These are phyloP conservation scores for Fusarium sp. DNA, from an alignment of 2,329 filamentous ascomycete genomes.

Conservation along the genomic window DNA sequence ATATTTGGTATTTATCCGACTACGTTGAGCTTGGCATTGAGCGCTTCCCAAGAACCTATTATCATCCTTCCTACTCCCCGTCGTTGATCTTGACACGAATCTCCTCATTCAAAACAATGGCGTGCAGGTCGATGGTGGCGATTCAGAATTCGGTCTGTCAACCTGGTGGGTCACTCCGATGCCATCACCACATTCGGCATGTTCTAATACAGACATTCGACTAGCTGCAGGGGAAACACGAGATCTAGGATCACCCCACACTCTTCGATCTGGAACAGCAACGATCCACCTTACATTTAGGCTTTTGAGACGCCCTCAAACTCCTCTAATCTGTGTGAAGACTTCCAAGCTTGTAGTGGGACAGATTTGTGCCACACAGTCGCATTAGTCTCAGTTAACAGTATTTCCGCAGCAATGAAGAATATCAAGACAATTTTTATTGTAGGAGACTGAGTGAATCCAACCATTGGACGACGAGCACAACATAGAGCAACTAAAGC, in stretches of 20 bases:
- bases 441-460: background rate
- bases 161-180: slow-evolving; percentile 22
- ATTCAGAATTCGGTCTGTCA: slow-evolving; percentile 9
- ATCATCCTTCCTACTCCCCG: slow-evolving; percentile 12
- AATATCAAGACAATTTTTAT: background rate
- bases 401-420: background rate
- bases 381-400: background rate
- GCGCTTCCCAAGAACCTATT: slow-evolving; percentile 10
- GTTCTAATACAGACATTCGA: slow-evolving; percentile 36
- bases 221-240: slow-evolving; percentile 36
- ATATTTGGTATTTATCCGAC: background rate
- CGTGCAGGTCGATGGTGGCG: background rate
- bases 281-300: slow-evolving; percentile 36
- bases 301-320: background rate
- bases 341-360: too few relatives aligned
- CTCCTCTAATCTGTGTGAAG: background rate
- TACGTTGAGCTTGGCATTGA: background rate
- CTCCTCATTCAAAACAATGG: background rate
- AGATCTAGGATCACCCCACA: slow-evolving; percentile 44
- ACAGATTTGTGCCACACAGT: background rate
- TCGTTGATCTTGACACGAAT: slow-evolving; percentile 3
- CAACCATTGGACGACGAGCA: too few relatives aligned
- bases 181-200: slow-evolving; percentile 23
- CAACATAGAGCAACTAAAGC: background rate
- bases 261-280: slow-evolving; percentile 33